These are phyloP conservation scores for Mycena vitilis DNA, from an alignment of 768 basidiomycete species.

Conservation along the genomic window DNA sequence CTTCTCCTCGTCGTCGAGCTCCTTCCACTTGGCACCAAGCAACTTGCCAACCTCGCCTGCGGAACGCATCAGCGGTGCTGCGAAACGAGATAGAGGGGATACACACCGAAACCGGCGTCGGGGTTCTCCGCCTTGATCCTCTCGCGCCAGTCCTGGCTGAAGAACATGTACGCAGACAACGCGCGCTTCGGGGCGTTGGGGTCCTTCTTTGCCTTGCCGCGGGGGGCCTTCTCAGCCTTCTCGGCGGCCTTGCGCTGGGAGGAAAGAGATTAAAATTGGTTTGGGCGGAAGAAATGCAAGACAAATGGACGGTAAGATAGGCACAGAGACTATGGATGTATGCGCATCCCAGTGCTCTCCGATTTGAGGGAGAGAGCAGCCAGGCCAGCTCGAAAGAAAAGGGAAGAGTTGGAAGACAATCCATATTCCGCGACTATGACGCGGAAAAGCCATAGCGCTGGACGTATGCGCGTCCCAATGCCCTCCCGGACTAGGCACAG, in stretches of 20 bases:
- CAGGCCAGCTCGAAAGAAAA: too few species aligned
- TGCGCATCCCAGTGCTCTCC: not conserved
- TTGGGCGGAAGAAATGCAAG: not conserved
- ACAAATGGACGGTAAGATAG: too few species aligned
- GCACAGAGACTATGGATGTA: not conserved
- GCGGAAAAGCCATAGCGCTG: too few species aligned
- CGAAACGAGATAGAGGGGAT: constrained; percentile 9
- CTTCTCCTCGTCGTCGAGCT: constrained; percentile 90
- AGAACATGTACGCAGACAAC: constrained; percentile 99
- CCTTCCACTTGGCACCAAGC: constrained; percentile 97
- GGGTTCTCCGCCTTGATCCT: constrained; percentile 97
- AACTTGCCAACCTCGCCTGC: constrained; percentile 94
- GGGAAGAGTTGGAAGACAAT: too few species aligned
- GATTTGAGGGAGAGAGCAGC: too few species aligned
- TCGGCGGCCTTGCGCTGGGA: constrained; percentile 79
- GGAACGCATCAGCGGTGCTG: constrained; percentile 19
- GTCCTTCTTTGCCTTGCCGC: constrained; percentile 74
- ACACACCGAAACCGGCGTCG: constrained; percentile 88
- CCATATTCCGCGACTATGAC: too few species aligned
- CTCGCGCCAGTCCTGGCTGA: constrained; percentile 95
- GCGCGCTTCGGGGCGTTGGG: constrained; percentile 91
- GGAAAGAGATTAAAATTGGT: constrained; percentile 22
- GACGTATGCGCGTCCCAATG: too few species aligned
- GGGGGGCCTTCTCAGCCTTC: constrained; percentile 70
- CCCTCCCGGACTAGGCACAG: too few species aligned